Base-by-base conservation (phyloP, 345 rosid genomes). In the Ceriops decandra region DNA sequence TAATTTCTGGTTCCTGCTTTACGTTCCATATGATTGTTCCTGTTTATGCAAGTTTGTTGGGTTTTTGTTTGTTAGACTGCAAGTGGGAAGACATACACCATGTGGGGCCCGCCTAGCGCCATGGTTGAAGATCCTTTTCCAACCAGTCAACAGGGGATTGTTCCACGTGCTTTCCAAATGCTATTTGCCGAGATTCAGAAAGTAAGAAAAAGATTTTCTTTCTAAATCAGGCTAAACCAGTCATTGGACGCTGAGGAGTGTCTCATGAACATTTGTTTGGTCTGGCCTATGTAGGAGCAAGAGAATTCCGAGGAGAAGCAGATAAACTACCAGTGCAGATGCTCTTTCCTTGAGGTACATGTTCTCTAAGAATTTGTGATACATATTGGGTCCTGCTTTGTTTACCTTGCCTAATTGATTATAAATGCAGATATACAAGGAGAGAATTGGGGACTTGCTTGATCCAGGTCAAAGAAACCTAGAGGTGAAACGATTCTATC, bases 41-140 rank as follows among this genome's bases (percentile, higher is more conserved):
- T 24, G 30, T 13, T 63, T 20, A 58, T 38, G 49, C 51, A 17
- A 38, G 54, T 21, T 57, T 61, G 24, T n/a, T 74, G 72, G 47
- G 56, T 65, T 69, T 28, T 76, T 73, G 73, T 27, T 75, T 71
- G 52, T 35, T 33, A 95, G 99, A 90, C 90, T 33, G 99, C 96
- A 83, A 91, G 99, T 62, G 98, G 99, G 52, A 95, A 95, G 82
- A 88, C 99, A 21, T 90, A 90, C 76, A 95, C 99, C 0, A 82
- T 91, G 89, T 95, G 98, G 97, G 98, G 99, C 66, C 96, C 97
- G 0, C 97, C 95, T 56, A 86, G 99, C 66, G 90, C 99, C 31
- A 91, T 95, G 91, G 82, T 95, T 22, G 97, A 88, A 51, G 90
- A 88, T 73, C 89, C 90, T 31, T 86, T 90, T 58, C 88, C 99